Percentiles rank a stretch among this genome's conserved stretches.
phyloP scores from a whole-genome alignment of 2,329 filamentous ascomycete species.

The Microdochium trichocladiopsis region DNA sequence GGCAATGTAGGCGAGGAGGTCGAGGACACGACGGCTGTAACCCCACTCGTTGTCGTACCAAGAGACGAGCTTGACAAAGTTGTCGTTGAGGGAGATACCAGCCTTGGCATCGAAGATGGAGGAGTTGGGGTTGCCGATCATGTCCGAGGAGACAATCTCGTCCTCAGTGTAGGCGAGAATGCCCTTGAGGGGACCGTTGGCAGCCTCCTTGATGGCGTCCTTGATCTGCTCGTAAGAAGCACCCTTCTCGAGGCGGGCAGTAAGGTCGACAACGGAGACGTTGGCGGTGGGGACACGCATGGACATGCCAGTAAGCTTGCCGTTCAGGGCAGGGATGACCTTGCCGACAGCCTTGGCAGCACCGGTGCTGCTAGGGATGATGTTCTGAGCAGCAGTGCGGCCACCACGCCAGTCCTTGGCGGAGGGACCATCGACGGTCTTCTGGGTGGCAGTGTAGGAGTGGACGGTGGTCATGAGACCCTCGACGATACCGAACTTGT shows the following conservation, averaged over 20 bases:
- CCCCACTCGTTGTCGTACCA: constrained; percentile 99
- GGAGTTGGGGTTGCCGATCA: constrained; percentile 87
- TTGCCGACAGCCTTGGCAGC: constrained; percentile 99
- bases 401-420: constrained; percentile 99
- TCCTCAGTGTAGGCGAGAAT: constrained; percentile 95
- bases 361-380: constrained; percentile 98
- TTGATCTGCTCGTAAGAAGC: constrained; percentile 92
- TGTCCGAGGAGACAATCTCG: constrained; percentile 87
- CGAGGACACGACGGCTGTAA: constrained; percentile 92
- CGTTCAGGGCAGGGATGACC: constrained; percentile 96
- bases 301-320: constrained; percentile 99
- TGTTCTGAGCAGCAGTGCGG: constrained; percentile 98
- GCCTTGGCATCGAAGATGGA: constrained; percentile 99
- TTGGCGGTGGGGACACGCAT: constrained; percentile 99
- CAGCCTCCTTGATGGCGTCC: constrained; percentile 77
- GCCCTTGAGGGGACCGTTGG: constrained; percentile 78
- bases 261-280: constrained; percentile 98
- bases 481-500: constrained; percentile 96
- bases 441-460: constrained; percentile 99
- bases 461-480: constrained; percentile 99
- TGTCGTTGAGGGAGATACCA: constrained; percentile 94
- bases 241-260: constrained; percentile 85
- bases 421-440: constrained; percentile 97
- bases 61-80: constrained; percentile 97
- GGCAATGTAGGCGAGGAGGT: constrained; percentile 72